Percentiles rank a stretch among this genome's conserved stretches.
Conservation (phyloP, 306 rosid genomes). For the Dicorynia guianensis region DNA sequence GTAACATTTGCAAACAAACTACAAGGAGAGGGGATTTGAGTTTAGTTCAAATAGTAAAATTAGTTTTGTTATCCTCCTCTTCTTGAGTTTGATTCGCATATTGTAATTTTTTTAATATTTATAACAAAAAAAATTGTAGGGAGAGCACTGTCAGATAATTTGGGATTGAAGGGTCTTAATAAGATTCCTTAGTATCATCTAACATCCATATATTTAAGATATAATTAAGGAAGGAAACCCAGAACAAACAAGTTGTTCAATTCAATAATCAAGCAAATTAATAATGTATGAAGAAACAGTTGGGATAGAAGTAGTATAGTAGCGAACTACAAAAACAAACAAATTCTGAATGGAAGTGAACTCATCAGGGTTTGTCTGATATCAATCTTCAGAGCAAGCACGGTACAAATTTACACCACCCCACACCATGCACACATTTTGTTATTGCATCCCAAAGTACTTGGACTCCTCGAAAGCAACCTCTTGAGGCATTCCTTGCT, state of each 20-base stretch:
- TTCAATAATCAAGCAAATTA: background rate
- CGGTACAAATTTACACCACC: slow-evolving; percentile 42
- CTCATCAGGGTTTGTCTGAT: slow-evolving; percentile 23
- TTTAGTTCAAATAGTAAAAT: too few species aligned
- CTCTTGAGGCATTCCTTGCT: slow-evolving; percentile 31
- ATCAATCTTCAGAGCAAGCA: background rate
- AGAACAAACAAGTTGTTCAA: background rate
- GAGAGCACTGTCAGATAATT: background rate
- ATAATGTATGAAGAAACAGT: background rate
- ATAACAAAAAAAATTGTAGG: too few species aligned
- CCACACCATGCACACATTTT: background rate
- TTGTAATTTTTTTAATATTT: too few species aligned
- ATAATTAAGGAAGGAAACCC: background rate
- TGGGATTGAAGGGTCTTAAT: slow-evolving; percentile 13
- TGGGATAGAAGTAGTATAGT: background rate
- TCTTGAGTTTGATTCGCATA: too few species aligned
- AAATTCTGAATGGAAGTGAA: slow-evolving; percentile 36
- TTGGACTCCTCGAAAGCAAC: slow-evolving; percentile 50
- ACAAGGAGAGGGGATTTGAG: too few species aligned
- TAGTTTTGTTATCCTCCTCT: too few species aligned
- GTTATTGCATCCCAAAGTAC: slow-evolving; percentile 50
- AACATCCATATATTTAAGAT: background rate
- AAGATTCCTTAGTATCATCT: background rate
- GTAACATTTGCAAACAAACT: background rate
- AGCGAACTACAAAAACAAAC: slow-evolving; percentile 8